These are phyloP conservation scores for Sugiyamaella marilandica DNA, from an alignment of 805 yeast genomes.

Conservation along the genomic window DNA sequence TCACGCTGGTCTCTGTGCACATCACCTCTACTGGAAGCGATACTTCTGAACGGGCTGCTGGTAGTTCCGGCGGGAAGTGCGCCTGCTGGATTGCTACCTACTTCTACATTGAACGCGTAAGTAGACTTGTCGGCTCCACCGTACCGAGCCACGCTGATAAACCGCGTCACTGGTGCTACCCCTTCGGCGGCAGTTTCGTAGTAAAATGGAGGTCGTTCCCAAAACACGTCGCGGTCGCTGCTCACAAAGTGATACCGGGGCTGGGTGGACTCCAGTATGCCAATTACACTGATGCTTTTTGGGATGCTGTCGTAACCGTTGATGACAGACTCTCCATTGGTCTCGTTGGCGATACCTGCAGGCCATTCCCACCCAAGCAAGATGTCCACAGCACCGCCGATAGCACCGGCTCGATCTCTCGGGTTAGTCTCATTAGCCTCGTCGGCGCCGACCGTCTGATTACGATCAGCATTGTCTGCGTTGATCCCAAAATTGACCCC, in stretches of 20 bases:
- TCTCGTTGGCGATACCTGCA: slow-evolving; percentile 41
- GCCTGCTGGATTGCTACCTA: neutral
- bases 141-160: slow-evolving; percentile 59
- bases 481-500: neutral
- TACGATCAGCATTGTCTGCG: too few species aligned
- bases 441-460: neutral
- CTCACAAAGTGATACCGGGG: slow-evolving; percentile 67
- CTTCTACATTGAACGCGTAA: slow-evolving; percentile 57
- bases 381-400: slow-evolving; percentile 41
- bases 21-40: neutral
- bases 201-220: slow-evolving; percentile 47
- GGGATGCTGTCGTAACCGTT: slow-evolving; percentile 30
- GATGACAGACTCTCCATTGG: slow-evolving; percentile 19
- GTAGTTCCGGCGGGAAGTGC: slow-evolving; percentile 1
- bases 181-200: slow-evolving; percentile 37
- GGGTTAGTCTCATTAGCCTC: slow-evolving; percentile 6
- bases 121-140: slow-evolving; percentile 58
- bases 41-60: slow-evolving; percentile 2
- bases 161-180: slow-evolving; percentile 44
- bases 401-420: neutral
- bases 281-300: slow-evolving; percentile 46
- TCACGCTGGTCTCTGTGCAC: neutral
- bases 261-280: slow-evolving; percentile 38
- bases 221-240: slow-evolving; percentile 39
- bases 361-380: slow-evolving; percentile 63